phyloP scores from a whole-genome alignment of 805 yeast genomes.

The Candida sithepensis region DNA sequence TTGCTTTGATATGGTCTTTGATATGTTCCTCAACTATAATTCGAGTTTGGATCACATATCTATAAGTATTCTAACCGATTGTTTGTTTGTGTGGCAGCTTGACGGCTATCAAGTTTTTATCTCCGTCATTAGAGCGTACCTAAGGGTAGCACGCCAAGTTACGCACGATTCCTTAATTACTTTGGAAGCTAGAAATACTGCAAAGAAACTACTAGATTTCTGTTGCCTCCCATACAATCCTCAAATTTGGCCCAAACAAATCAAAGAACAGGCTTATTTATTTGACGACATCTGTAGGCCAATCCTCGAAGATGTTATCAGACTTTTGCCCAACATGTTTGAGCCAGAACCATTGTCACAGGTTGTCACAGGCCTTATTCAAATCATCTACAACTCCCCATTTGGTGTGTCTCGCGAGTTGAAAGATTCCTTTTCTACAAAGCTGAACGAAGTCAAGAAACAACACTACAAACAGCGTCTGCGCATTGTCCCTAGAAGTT shows the following conservation, averaged over 20 bases:
- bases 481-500: slow-evolving; percentile 6
- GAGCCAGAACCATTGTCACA: slow-evolving; percentile 5
- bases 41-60: slow-evolving; percentile 5
- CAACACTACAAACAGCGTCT: slow-evolving; percentile 8
- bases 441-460: slow-evolving; percentile 3
- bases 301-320: slow-evolving; percentile 8
- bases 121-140: slow-evolving; percentile 10
- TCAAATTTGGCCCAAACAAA: slow-evolving; percentile 13
- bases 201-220: slow-evolving; percentile 10
- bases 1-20: slow-evolving; percentile 12
- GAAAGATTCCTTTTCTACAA: slow-evolving; percentile 3
- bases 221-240: slow-evolving; percentile 15
- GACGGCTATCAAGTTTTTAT: slow-evolving; percentile 20
- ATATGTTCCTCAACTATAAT: slow-evolving; percentile 5
- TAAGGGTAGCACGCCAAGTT: slow-evolving; percentile 3
- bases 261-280: slow-evolving; percentile 6
- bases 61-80: slow-evolving; percentile 15
- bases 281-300: slow-evolving; percentile 11
- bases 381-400: slow-evolving; percentile 10
- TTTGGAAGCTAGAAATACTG: slow-evolving; percentile 9
- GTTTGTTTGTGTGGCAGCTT: slow-evolving; percentile 22
- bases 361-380: slow-evolving; percentile 5
- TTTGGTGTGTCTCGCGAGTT: slow-evolving; percentile 12
- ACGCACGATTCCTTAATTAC: not conserved
- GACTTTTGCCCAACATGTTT: slow-evolving; percentile 8